Base-by-base conservation (phyloP, 2,329 filamentous ascomycete genomes). In the Byssochlamys sp. region DNA sequence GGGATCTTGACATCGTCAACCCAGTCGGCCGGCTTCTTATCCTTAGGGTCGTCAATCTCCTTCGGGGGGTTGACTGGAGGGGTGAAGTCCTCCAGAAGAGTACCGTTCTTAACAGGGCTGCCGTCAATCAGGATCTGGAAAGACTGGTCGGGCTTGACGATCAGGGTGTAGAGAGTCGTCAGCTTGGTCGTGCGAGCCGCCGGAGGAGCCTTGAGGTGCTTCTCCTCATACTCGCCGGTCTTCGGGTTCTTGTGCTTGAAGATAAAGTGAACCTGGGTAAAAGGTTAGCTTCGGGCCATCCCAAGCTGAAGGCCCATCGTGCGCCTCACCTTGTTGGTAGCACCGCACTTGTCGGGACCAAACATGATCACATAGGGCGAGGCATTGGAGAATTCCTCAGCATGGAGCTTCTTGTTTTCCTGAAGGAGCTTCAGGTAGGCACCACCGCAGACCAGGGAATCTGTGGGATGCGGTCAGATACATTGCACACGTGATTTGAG, bases 191-290 rank as follows among this genome's bases (percentile, higher is more conserved):
- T 94, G 74, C 87, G 88, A 72, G 91, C 91, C 59, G 87, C 82
- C 61, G 94, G 91, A 63, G 92, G 87, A 68, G 83, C 83, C 73
- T 84, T 85, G 63, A 99, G 84, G 79, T 99, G 94, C 87, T 99
- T 99, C 89, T 99, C 94, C 84, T 99, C 92, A 71, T 99, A 99
- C 78, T 96, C 90, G 80, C 92, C 92, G 52, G 91, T 96, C 89
- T 96, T 96, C 73, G 94, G 94, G 85, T 97, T 99, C 89, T 97
- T 99, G 88, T 99, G 94, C 79, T 95, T 94, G 86, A 99, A 95
- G 77, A 99, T 99, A 81, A 99, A 96, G 77, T 87, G 84, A 60
- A 87, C 84, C 81, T 83, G 53, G 55, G 35, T 52, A 29, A 25
- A 7, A 55, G 71, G 63, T 31, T 29, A 25, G 6, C 19, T n/a